These are phyloP conservation scores for Prunus persica DNA, from an alignment of 306 rosid genomes.

Conservation along the genomic window Prunus_persica_NCBIv2 NC_034010.1:21713501-21714000, in stretches of 20 bases:
- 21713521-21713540: neutral
- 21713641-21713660: constrained; percentile 61
- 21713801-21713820: neutral
- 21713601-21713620: constrained; percentile 79
- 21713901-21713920: neutral
- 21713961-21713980: too few relatives aligned
- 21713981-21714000: too few relatives aligned
- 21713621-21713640: constrained; percentile 74
- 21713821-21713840: neutral
- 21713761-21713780: constrained; percentile 9
- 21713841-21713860: neutral
- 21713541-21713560: constrained; percentile 41
- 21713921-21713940: neutral
- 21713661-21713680: neutral
- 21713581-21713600: constrained; percentile 65
- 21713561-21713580: constrained; percentile 48
- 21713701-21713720: neutral
- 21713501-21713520: neutral
- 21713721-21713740: neutral
- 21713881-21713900: neutral
- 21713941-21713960: neutral
- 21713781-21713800: neutral
- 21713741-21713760: constrained; percentile 21
- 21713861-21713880: neutral
- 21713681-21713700: neutral